Percentiles rank a stretch among this genome's conserved stretches.
Evolutionary conservation across 345 rosid species (phyloP).

Genomic region (Salix dunnii): DNA sequence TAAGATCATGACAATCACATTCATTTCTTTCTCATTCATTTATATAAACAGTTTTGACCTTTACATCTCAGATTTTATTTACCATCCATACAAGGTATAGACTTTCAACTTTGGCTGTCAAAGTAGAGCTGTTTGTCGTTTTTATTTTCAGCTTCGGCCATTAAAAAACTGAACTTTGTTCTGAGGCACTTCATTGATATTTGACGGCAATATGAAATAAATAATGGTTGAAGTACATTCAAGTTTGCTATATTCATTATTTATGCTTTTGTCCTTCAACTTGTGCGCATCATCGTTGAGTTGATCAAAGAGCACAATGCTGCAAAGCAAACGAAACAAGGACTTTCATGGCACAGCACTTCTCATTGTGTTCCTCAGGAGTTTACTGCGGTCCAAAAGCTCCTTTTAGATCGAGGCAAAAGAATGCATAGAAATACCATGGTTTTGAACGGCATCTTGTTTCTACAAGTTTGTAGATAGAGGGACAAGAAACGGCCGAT

Average conservation of each 20-base stretch:
- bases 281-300: background rate
- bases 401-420: too few relatives aligned
- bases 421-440: too few relatives aligned
- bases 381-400: too few relatives aligned
- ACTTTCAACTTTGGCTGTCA: background rate
- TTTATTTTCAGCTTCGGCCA: slow-evolving; percentile 1
- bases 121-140: background rate
- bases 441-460: too few relatives aligned
- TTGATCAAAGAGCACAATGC: too few relatives aligned
- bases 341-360: too few relatives aligned
- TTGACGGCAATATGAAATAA: background rate
- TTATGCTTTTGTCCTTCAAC: background rate
- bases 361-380: too few relatives aligned
- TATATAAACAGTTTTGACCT: slow-evolving; percentile 30
- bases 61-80: background rate
- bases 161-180: background rate
- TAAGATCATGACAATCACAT: background rate
- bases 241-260: background rate
- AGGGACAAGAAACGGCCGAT: too few relatives aligned
- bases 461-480: too few relatives aligned
- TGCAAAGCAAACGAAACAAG: too few relatives aligned
- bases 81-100: background rate
- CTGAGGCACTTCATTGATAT: background rate
- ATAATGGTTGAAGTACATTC: background rate
- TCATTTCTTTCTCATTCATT: background rate